phyloP scores from a whole-genome alignment of 257 asterid species.

The Mitragyna speciosa region DNA sequence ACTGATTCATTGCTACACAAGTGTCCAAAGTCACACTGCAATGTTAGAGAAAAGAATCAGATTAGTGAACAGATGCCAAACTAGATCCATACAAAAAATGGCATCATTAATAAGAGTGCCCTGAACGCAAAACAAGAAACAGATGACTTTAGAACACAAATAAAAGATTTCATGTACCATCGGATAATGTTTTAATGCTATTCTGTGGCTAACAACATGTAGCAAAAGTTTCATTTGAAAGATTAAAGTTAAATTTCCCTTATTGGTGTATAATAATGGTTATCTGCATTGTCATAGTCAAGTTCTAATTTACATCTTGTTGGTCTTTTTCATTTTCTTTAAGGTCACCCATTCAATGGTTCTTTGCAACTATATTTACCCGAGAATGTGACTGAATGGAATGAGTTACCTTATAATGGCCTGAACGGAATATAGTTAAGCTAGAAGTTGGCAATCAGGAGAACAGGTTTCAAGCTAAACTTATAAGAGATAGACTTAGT shows the following conservation, averaged over 20 bases:
- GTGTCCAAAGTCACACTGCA: conserved; percentile 74
- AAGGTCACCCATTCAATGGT: neutral
- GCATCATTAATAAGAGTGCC: neutral
- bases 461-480: neutral
- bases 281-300: no score
- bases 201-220: neutral
- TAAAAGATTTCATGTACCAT: neutral
- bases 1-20: conserved; percentile 82
- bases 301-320: no score
- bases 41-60: conserved; percentile 10
- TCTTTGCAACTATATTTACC: neutral
- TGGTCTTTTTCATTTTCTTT: no score
- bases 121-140: neutral
- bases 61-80: neutral
- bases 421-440: neutral
- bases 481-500: neutral
- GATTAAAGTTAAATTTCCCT: neutral
- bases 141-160: neutral
- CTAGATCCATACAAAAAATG: neutral
- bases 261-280: no score
- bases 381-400: neutral
- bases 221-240: neutral
- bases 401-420: neutral
- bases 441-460: neutral
- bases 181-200: neutral